These are phyloP conservation scores for Amoebophrya sp. DNA, from an alignment of 169 alveolate genomes.

Conservation along the genomic window DNA sequence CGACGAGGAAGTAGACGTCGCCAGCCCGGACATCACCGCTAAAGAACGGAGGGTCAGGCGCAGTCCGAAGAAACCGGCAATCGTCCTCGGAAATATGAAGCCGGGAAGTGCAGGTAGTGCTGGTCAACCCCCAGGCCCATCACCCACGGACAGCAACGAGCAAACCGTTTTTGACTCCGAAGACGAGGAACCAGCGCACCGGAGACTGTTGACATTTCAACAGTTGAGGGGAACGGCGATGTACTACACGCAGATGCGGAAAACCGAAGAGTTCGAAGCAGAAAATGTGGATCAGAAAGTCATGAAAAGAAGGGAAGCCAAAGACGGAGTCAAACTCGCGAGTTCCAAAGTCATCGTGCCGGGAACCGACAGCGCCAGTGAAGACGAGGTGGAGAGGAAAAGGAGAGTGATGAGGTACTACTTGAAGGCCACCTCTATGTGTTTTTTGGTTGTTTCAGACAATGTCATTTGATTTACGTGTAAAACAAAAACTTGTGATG, in stretches of 20 bases:
- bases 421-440: no score
- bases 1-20: neutral
- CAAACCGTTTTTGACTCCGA: neutral
- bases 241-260: neutral
- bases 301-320: neutral
- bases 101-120: no score
- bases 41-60: no score
- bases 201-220: neutral
- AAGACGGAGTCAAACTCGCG: neutral
- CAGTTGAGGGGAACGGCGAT: neutral
- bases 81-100: no score
- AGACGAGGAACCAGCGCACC: neutral
- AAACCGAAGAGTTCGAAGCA: neutral
- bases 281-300: neutral
- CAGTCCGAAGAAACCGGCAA: no score
- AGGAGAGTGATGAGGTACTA: neutral
- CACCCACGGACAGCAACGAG: neutral
- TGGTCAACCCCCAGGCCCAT: neutral
- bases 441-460: no score
- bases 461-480: no score
- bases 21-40: neutral
- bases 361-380: neutral
- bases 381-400: neutral
- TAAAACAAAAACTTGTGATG: no score
- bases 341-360: neutral